These are phyloP conservation scores for Paraphaeosphaeria minitans DNA, from an alignment of 2,329 filamentous ascomycete species.

Conservation along the genomic window DNA sequence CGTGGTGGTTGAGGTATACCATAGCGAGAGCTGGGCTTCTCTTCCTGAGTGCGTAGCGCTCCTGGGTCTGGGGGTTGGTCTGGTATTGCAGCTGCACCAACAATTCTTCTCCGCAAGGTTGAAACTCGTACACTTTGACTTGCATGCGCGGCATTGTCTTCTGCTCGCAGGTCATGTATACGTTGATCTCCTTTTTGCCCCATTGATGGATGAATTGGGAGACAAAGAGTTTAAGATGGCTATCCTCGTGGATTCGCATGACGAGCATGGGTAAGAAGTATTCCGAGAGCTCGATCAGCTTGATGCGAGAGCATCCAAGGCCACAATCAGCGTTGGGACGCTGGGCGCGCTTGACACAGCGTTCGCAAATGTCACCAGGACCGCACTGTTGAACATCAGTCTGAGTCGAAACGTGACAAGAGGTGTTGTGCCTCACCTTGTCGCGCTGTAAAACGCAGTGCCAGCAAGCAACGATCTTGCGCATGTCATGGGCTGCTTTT, in stretches of 20 bases:
- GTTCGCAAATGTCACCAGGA: slow-evolving; percentile 46
- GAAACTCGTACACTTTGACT: slow-evolving; percentile 55
- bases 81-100: slow-evolving; percentile 51
- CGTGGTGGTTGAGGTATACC: slow-evolving; percentile 51
- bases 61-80: slow-evolving; percentile 44
- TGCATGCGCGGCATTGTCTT: slow-evolving; percentile 48
- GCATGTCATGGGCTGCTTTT: slow-evolving; percentile 52
- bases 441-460: slow-evolving; percentile 55
- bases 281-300: slow-evolving; percentile 50
- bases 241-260: slow-evolving; percentile 50
- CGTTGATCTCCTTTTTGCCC: slow-evolving; percentile 45
- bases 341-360: slow-evolving; percentile 47
- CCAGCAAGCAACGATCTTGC: slow-evolving; percentile 55
- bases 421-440: slow-evolving; percentile 40
- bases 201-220: slow-evolving; percentile 45
- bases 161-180: slow-evolving; percentile 52
- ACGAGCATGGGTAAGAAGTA: slow-evolving; percentile 52
- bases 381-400: slow-evolving; percentile 39
- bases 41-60: slow-evolving; percentile 40
- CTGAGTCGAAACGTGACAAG: slow-evolving; percentile 8
- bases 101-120: slow-evolving; percentile 48
- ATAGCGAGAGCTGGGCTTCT: slow-evolving; percentile 54
- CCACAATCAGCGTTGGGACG: slow-evolving; percentile 48
- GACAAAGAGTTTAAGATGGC: slow-evolving; percentile 49
- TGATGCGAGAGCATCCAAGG: slow-evolving; percentile 53